Percentiles rank a stretch among this genome's conserved stretches.
Conservation (phyloP, 2,329 filamentous ascomycete species). For the Fusarium guadeloupense region DNA sequence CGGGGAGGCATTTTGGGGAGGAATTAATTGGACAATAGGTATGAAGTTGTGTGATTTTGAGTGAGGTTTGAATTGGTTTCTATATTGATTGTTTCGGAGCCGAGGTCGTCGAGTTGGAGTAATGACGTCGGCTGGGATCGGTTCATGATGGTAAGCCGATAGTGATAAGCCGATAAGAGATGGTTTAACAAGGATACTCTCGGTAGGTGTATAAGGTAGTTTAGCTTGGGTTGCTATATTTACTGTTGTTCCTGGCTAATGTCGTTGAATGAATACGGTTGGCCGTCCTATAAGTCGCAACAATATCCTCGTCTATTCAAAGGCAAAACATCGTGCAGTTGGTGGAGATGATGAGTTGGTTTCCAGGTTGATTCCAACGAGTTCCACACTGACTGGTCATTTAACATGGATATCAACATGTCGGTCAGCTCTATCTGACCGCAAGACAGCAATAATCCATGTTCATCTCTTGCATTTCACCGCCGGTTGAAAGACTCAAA, state of each 20-base stretch:
- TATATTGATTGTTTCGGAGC: conserved; percentile 2
- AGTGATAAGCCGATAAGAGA: conserved; percentile 34
- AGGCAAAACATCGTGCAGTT: not conserved
- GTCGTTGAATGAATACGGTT: too few species aligned
- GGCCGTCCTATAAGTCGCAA: too few species aligned
- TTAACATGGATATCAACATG: not conserved
- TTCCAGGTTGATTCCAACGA: not conserved
- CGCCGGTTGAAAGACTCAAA: not conserved
- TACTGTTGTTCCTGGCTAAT: not conserved
- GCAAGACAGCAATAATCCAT: not conserved
- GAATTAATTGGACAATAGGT: not conserved
- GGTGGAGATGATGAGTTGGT: conserved; percentile 31
- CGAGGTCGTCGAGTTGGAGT: not conserved
- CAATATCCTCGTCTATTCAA: too few species aligned
- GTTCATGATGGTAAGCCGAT: conserved; percentile 32
- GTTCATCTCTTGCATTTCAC: not conserved
- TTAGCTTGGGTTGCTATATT: not conserved
- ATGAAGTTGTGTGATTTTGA: not conserved
- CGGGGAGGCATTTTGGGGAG: conserved; percentile 47
- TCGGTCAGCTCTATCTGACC: not conserved
- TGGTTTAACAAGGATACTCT: not conserved
- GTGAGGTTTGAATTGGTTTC: not conserved
- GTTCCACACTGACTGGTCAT: conserved; percentile 16
- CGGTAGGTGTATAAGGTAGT: not conserved
- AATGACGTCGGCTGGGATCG: conserved; percentile 38